phyloP scores from a whole-genome alignment of 75 land plant genomes.

The Cryptomeria japonica region DNA sequence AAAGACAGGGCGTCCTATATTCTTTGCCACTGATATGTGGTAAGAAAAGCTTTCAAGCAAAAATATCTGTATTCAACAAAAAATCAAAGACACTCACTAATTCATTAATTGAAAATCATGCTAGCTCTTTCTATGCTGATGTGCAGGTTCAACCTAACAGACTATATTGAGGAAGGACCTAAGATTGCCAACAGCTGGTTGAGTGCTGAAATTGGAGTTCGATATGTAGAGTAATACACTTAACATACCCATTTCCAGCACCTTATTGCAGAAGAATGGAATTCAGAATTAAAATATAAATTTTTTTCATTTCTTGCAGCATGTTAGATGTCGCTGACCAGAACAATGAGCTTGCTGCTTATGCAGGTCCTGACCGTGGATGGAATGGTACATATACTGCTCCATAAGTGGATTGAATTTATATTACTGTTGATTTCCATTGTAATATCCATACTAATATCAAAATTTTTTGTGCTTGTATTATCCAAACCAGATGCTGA shows the following conservation, averaged over 20 bases:
- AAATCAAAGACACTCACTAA: neutral
- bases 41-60: slow-evolving; percentile 14
- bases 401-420: neutral
- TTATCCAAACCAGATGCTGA: slow-evolving; percentile 71
- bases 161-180: slow-evolving; percentile 25
- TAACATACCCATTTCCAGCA: neutral
- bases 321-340: slow-evolving; percentile 48
- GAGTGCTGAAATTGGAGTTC: slow-evolving; percentile 69
- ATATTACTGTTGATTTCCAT: neutral
- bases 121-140: neutral
- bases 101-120: neutral
- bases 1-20: slow-evolving; percentile 67
- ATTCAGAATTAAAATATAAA: neutral
- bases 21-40: slow-evolving; percentile 88
- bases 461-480: neutral
- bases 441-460: neutral
- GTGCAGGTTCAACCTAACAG: neutral
- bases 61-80: neutral
- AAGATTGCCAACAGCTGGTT: slow-evolving; percentile 80
- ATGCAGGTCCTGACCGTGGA: slow-evolving; percentile 65
- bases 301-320: neutral
- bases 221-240: slow-evolving; percentile 56
- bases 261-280: neutral
- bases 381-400: slow-evolving; percentile 63
- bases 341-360: slow-evolving; percentile 55